A percentile compares a stretch with the other conserved stretches of the same genome.
Conservation (phyloP, 495 filamentous ascomycete genomes). For the Penicillium nucicola region DNA sequence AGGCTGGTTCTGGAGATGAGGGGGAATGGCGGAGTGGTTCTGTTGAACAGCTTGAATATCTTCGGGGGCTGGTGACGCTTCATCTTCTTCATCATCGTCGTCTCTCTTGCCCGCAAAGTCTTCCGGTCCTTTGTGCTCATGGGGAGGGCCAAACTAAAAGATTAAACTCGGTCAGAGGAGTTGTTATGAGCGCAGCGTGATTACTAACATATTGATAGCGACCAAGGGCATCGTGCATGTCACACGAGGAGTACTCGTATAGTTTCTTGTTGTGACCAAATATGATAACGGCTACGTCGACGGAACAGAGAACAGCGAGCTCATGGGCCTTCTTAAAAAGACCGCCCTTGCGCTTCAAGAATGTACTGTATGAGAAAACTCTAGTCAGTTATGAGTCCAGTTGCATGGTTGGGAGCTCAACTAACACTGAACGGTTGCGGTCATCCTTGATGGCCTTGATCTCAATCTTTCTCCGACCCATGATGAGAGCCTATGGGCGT, state of each 20-base stretch:
- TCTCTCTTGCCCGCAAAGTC: conserved; percentile 87
- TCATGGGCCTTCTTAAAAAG: conserved; percentile 99
- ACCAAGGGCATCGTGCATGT: conserved; percentile 84
- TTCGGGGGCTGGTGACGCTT: conserved; percentile 60
- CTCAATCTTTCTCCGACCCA: conserved; percentile 84
- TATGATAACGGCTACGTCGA: conserved; percentile 97
- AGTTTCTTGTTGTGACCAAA: conserved; percentile 98
- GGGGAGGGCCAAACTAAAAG: conserved; percentile 78
- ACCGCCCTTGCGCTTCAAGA: conserved; percentile 96
- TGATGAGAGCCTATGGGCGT: conserved; percentile 27
- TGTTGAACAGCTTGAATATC: conserved; percentile 45
- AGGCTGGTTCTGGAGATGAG: conserved; percentile 72
- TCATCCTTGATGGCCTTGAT: conserved; percentile 99
- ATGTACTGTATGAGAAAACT: conserved; percentile 61
- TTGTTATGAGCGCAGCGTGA: background rate
- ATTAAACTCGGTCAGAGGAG: conserved; percentile 1
- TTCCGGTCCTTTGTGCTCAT: conserved; percentile 92
- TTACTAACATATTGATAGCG: conserved; percentile 83
- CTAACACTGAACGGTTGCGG: conserved; percentile 97
- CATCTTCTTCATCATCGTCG: conserved; percentile 85
- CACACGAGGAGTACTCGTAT: conserved; percentile 91
- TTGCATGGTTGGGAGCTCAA: conserved; percentile 6
- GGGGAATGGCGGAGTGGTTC: conserved; percentile 57
- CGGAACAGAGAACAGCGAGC: conserved; percentile 93
- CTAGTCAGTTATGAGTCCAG: background rate